These are phyloP conservation scores for Kentomonas sorsogonicus DNA, from an alignment of 208 protist species.

Conservation along the genomic window DNA sequence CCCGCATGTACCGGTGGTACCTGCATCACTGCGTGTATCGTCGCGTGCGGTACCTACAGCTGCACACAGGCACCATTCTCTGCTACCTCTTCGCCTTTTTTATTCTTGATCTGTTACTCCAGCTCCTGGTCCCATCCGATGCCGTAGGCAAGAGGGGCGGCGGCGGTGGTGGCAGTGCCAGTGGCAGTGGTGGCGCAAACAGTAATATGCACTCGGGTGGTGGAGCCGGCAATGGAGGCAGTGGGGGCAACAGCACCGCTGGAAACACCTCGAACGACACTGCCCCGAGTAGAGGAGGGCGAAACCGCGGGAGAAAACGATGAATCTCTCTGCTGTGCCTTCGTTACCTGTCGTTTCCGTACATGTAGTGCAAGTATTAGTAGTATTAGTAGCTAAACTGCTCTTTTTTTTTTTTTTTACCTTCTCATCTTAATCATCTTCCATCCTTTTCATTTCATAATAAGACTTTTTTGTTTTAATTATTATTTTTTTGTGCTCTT, in stretches of 20 bases:
- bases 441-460: neutral
- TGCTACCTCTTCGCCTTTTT: no score
- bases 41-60: no score
- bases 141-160: neutral
- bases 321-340: neutral
- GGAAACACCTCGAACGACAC: no score
- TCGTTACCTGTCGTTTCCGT: no score
- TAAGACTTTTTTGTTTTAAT: no score
- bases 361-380: no score
- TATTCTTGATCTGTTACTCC: no score
- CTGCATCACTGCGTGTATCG: constrained; percentile 7
- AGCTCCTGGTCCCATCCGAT: no score
- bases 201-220: neutral
- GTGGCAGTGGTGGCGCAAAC: neutral
- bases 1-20: constrained; percentile 17
- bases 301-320: neutral
- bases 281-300: no score
- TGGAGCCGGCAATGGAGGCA: neutral
- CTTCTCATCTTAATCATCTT: neutral
- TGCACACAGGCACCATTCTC: no score
- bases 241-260: neutral
- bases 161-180: neutral
- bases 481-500: no score
- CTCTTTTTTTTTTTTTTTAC: constrained; percentile 12
- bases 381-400: neutral